Conservation (phyloP, 2,329 filamentous ascomycete species). For the Juglanconis juglandina region DNA sequence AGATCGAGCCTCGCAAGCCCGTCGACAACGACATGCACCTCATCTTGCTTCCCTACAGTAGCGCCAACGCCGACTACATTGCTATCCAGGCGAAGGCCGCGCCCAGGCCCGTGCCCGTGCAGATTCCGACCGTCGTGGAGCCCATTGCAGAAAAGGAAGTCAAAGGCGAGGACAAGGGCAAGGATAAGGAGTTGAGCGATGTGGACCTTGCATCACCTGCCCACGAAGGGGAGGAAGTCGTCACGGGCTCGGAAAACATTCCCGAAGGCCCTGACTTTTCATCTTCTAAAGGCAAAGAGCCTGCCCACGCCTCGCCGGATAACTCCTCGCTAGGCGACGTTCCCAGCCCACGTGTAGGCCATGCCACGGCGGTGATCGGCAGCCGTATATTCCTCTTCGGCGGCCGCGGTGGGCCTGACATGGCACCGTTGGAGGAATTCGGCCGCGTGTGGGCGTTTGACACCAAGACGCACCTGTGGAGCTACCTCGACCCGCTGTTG, state of each 20-base stretch:
- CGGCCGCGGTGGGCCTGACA: conserved; percentile 66
- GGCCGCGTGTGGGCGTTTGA: conserved; percentile 77
- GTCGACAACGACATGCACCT: conserved; percentile 71
- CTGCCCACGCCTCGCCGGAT: conserved; percentile 16
- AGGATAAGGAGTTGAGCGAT: conserved; percentile 31
- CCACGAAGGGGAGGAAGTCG: background rate
- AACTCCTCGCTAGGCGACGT: conserved; percentile 38
- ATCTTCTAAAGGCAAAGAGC: conserved; percentile 37
- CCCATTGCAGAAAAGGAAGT: conserved; percentile 14
- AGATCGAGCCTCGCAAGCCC: conserved; percentile 59
- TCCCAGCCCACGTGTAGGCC: conserved; percentile 68
- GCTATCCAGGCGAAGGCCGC: conserved; percentile 47
- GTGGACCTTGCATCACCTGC: conserved; percentile 15
- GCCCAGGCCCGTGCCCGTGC: conserved; percentile 13
- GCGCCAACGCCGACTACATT: conserved; percentile 58
- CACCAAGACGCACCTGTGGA: conserved; percentile 62
- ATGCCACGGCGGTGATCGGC: conserved; percentile 66
- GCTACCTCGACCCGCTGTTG: conserved; percentile 55
- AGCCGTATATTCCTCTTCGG: conserved; percentile 77
- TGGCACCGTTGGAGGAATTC: conserved; percentile 68
- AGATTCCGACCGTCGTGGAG: conserved; percentile 23
- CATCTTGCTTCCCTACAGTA: conserved; percentile 57
- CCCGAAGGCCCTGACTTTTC: background rate
- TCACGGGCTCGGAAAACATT: no score
- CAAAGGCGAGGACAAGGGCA: conserved; percentile 19